Base-by-base conservation (phyloP, 1,284 basidiomycete genomes). In the Sporisorium scitamineum region DNA sequence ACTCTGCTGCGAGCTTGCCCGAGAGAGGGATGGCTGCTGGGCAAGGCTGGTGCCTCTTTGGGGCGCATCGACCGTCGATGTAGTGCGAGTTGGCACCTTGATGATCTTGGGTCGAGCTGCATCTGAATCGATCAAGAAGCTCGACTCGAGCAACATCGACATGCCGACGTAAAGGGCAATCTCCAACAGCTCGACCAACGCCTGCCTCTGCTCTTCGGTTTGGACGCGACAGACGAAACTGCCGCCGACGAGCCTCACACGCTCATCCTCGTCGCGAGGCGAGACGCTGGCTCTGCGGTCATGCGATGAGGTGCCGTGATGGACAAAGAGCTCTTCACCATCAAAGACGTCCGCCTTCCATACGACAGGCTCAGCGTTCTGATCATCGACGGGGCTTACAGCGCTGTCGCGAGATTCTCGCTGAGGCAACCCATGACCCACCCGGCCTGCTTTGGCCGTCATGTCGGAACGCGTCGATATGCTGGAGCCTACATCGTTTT, bases 131-230 rank as follows among this genome's bases (percentile, higher is more conserved):
- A 45, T 53, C 22, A 82, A 60, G 48, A 82, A 75, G 55, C 73
- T 76, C 16, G 72, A 58, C 58, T 82, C 79, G 47, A 82, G 69
- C n/a, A 80, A 51, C 80, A 82, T 82, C 41, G 80, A 76, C 60
- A 65, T 71, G 13, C 78, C 80, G 13, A 70, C 76, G 39, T 77
- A 81, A 14, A 80, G 54, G 8, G 58, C 57, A 6, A 79, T 50
- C 45, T 79, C 79, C 24, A 82, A 45, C 1, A 74, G 61, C 32
- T 54, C 54, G 13, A 39, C 27, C 29, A 80, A 31, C 14, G 60
- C 61, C 27, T 60, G 41, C 24, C 32, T 56, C 47, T 79, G 60
- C 32, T 69, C 51, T 20, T 75, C 69, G 9, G 37, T 60, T 34
- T 71, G 41, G 13, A 73, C 61, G 6, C 54, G 51, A 14, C 80